Base-by-base conservation (phyloP, 495 filamentous ascomycete species). In the Alectoria sarmentosa region DNA sequence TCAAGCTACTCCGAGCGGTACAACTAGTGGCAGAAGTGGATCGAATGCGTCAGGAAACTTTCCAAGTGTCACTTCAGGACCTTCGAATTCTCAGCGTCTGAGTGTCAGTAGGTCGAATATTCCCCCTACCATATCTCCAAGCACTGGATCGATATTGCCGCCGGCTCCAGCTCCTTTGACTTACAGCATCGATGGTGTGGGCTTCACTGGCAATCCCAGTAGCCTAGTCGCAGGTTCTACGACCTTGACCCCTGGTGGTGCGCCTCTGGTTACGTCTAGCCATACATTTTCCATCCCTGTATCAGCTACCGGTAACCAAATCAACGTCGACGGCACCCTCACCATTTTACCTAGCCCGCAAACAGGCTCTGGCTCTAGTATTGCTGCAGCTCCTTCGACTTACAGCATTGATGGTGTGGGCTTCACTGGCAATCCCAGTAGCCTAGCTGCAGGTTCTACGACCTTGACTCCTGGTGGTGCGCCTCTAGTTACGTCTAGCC, bases 121-220 rank as follows among this genome's bases (percentile, higher is more conserved):
- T 13, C 39, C 39, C 39, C 14, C 39, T 42, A 42, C 39, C 15
- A 42, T 42, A 42, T 42, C 39, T 42, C 7, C 39, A 42, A 17
- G 39, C 14, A 42, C 3, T 42, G 39, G 39, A 42, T 42, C 39
- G 8, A 42, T 13, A 42, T 42, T 42, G 39, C 39, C 39, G 39
- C 39, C 39, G 15, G 39, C 39, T 9, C 39, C 39, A 42, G 39
- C 39, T 42, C 39, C 39, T 17, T 42, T 13, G 14, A n/a, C 19
- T n/a, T 59, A 59, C 57, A 41, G 34, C 34, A 59, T 59, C n/a
- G 57, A 59, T 59, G 57, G 57, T 21, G 34, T 59, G 17, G 36
- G 34, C 6, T 36, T 59, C 36, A 59, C 57, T 13, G 57, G 57
- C 32, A 59, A 59, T 59, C 57, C 57, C 57, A 59, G 4, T 15